A percentile compares a stretch with the other conserved stretches of the same genome.
These are phyloP conservation scores for Austroboletus novae-zelandiae DNA, from an alignment of 1,284 basidiomycete genomes.

Conservation along the genomic window DNA sequence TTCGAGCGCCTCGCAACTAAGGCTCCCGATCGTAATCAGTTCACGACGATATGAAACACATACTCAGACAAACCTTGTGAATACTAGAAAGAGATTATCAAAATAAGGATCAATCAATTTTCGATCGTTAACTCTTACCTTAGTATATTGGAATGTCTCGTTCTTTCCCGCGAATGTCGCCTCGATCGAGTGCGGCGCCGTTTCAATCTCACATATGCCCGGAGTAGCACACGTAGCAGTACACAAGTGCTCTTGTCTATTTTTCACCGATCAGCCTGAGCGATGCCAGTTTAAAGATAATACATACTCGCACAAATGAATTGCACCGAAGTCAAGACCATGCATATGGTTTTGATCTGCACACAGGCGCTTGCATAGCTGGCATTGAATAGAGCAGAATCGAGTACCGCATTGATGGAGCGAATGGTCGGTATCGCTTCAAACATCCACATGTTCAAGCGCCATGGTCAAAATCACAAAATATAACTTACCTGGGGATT, in stretches of 20 bases:
- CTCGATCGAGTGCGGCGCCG: constrained; percentile 53
- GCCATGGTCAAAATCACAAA: background rate
- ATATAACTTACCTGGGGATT: constrained; percentile 38
- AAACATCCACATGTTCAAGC: background rate
- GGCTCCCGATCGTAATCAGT: too few relatives aligned
- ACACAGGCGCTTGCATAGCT: constrained; percentile 55
- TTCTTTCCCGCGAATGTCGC: constrained; percentile 51
- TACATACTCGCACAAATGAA: constrained; percentile 62
- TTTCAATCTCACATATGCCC: constrained; percentile 59
- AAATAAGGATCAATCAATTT: background rate
- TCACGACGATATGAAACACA: too few relatives aligned
- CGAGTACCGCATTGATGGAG: constrained; percentile 51
- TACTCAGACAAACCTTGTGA: constrained; percentile 23
- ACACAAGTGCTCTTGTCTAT: constrained; percentile 52
- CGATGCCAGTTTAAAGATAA: background rate
- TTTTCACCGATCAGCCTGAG: constrained; percentile 1
- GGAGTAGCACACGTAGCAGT: constrained; percentile 37
- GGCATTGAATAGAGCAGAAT: constrained; percentile 53
- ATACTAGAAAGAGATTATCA: constrained; percentile 11
- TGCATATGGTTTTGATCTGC: constrained; percentile 51
- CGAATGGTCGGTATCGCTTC: constrained; percentile 42
- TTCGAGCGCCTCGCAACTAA: constrained; percentile 47
- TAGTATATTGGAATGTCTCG: constrained; percentile 49
- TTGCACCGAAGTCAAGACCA: constrained; percentile 37
- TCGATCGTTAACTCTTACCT: constrained; percentile 29